Percentiles rank a stretch among this genome's conserved stretches.
phyloP scores from a whole-genome alignment of 306 rosid species.

The Malus asiatica region DNA sequence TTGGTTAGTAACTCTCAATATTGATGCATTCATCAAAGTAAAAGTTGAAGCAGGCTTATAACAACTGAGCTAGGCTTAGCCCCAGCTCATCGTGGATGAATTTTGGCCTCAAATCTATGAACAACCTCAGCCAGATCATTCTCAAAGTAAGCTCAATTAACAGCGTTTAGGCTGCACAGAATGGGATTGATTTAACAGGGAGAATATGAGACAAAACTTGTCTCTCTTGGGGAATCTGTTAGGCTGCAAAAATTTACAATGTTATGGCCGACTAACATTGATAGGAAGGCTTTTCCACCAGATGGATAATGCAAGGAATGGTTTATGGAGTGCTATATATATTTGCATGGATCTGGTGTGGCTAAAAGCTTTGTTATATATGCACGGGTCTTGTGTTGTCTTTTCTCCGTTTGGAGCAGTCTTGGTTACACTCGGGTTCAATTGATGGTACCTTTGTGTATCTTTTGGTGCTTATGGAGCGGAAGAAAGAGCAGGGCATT shows the following conservation, averaged over 20 bases:
- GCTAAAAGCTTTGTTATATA: no score
- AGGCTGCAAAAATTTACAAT: not conserved
- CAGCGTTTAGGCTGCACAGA: not conserved
- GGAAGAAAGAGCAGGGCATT: not conserved
- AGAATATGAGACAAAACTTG: not conserved
- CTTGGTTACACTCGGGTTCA: not conserved
- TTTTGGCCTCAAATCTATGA: not conserved
- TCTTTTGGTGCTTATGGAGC: not conserved
- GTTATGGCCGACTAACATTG: not conserved
- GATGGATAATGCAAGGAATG: not conserved
- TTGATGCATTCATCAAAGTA: not conserved
- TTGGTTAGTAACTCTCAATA: no score
- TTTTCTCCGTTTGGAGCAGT: not conserved
- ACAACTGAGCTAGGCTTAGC: not conserved
- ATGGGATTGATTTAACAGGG: not conserved
- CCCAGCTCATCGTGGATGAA: not conserved
- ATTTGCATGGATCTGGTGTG: no score
- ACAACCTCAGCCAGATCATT: not conserved
- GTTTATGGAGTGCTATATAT: not conserved
- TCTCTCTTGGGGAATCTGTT: not conserved
- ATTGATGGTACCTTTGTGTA: not conserved
- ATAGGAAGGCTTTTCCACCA: not conserved
- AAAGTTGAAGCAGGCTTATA: not conserved
- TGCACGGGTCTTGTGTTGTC: not conserved
- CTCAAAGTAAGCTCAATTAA: not conserved